Percentiles rank a stretch among this genome's conserved stretches.
Evolutionary conservation across 768 basidiomycete species (phyloP).

Genomic region (Mycena haematopus): DNA sequence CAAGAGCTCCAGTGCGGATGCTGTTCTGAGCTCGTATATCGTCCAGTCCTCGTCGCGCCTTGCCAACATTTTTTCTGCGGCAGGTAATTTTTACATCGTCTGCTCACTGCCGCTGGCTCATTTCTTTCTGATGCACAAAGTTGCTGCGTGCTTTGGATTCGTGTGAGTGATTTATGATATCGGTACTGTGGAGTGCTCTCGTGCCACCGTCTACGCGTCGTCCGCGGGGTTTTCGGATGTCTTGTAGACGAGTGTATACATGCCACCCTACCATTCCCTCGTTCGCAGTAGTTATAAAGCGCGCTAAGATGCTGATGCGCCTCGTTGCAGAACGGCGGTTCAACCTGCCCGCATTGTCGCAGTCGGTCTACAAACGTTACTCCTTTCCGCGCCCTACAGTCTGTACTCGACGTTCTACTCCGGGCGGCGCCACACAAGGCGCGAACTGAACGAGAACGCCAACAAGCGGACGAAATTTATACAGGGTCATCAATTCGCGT

Average conservation of each 20-base stretch:
- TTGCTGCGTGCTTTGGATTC: conserved; percentile 84
- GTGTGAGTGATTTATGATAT: conserved; percentile 57
- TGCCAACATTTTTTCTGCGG: conserved; percentile 94
- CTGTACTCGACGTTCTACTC: conserved; percentile 73
- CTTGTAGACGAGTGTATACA: neutral
- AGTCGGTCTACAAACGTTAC: conserved; percentile 69
- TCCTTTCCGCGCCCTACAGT: conserved; percentile 76
- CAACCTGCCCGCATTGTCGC: conserved; percentile 85
- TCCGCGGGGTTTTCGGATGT: neutral
- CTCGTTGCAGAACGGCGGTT: conserved; percentile 74
- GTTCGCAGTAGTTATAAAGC: neutral
- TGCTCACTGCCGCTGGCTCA: neutral
- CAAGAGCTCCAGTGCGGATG: conserved; percentile 87
- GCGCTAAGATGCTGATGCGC: conserved; percentile 25
- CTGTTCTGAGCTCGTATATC: conserved; percentile 82
- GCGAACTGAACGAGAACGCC: conserved; percentile 71
- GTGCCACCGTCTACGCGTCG: conserved; percentile 16
- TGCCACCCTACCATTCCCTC: neutral
- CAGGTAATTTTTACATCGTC: conserved; percentile 44
- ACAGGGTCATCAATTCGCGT: conserved; percentile 71
- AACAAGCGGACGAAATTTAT: conserved; percentile 86
- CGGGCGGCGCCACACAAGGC: conserved; percentile 73
- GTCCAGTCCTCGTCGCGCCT: conserved; percentile 81
- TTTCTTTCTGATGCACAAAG: conserved; percentile 43
- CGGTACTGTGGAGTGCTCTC: conserved; percentile 1